phyloP scores from a whole-genome alignment of 202 grass and related monocot species.

The Carex arenaria region DNA sequence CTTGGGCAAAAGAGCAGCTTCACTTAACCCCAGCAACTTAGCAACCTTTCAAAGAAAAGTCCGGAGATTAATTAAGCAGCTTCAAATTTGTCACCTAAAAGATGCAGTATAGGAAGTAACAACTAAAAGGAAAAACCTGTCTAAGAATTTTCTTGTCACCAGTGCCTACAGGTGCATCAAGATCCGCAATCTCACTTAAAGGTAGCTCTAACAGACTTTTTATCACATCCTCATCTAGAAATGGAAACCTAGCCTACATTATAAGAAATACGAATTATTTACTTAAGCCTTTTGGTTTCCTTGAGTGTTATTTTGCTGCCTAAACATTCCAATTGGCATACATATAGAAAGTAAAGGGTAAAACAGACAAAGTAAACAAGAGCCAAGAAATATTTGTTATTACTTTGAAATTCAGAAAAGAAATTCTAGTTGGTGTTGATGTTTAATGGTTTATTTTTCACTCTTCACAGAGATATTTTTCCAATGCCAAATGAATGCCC shows the following conservation, averaged over 20 bases:
- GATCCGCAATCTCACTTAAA: conserved; percentile 73
- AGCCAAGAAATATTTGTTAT: not conserved
- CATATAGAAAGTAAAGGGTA: not conserved
- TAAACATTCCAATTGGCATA: too few species aligned
- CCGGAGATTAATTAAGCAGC: conserved; percentile 22
- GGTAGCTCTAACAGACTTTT: conserved; percentile 67
- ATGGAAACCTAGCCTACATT: conserved; percentile 77
- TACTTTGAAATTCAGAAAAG: not conserved
- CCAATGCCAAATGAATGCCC: not conserved
- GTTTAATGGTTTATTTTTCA: not conserved
- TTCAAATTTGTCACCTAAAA: not conserved
- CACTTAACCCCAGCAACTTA: conserved; percentile 60
- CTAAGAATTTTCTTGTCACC: conserved; percentile 95
- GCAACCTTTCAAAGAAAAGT: conserved; percentile 51
- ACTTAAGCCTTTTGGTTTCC: not conserved
- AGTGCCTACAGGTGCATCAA: conserved; percentile 67
- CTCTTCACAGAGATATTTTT: not conserved
- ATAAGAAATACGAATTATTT: not conserved
- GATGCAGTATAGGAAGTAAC: not conserved
- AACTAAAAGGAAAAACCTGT: conserved; percentile 53
- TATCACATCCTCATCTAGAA: conserved; percentile 86
- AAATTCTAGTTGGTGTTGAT: not conserved
- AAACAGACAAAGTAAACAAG: not conserved
- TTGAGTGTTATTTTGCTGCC: too few species aligned
- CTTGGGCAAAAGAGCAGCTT: conserved; percentile 74